Evolutionary conservation across 805 yeast species (phyloP), one percentile per base, ranked within the genome.

Genomic region (Candida insectalens): DNA sequence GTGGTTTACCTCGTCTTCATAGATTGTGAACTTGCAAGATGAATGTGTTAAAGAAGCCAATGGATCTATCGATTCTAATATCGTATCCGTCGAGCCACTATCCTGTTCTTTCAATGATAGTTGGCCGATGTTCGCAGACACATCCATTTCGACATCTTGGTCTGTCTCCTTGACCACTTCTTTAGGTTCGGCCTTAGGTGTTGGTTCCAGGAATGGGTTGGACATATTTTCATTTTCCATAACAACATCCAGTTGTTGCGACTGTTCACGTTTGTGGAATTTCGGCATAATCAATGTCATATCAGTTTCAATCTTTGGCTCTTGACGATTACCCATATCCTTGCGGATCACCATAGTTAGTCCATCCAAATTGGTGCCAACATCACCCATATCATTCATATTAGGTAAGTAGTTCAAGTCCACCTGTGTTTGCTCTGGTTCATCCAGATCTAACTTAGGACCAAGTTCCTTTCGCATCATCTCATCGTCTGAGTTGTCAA

Each of bases 261-360:
- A 12, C 12, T 21, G 10, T 8, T 21, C 10, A 4, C 14, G 9
- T 9, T 33, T 35, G 14, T 27, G 25, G 14, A 32, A 26, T 6
- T 41, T 49, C 2, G 67, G 63, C 34, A 58, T 41, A 2, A 62
- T 47, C 60, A 55, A 60, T 0, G 67, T 60, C 59, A 62, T 55
- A 36, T 60, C 65, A 5, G 57, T 47, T n/a, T 41, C 45, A 15
- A 41, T 34, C 6, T 30, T 32, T 9, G 35, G 30, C 10, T 35
- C 33, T 19, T 22, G 17, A 13, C 30, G 23, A 6, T 26, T 34
- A 13, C 29, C 45, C 29, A 35, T 37, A 19, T 34, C 39, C 15
- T 35, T 43, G 2, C 50, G 53, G 10, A 53, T 34, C 17, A 54
- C 44, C 47, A 46, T 50, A 2, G 60, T 55, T 36, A 55, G 36